Evolutionary conservation across 2,329 filamentous ascomycete genomes (phyloP).

Genomic region (Fusarium albosuccineum): DNA sequence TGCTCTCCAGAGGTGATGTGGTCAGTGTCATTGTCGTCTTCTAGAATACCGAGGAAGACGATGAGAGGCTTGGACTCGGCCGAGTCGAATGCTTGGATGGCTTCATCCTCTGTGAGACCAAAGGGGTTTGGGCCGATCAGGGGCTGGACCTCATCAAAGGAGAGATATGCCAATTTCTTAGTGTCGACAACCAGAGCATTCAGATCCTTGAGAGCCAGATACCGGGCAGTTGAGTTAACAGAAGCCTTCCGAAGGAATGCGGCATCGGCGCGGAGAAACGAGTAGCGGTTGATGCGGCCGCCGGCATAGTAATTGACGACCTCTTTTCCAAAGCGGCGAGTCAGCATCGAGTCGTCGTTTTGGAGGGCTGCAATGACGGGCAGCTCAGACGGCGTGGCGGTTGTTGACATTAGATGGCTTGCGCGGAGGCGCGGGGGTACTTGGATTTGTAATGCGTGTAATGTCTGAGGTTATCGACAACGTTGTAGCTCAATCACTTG

Average conservation of each 20-base stretch:
- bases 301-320: slow-evolving; percentile 88
- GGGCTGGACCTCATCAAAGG: slow-evolving; percentile 75
- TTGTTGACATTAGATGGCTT: slow-evolving; percentile 47
- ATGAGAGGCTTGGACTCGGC: slow-evolving; percentile 75
- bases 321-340: slow-evolving; percentile 82
- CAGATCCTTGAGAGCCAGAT: slow-evolving; percentile 84
- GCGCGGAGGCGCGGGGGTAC: slow-evolving; percentile 10
- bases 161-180: slow-evolving; percentile 75
- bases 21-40: slow-evolving; percentile 64
- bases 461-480: background rate
- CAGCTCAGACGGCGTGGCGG: slow-evolving; percentile 48
- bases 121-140: slow-evolving; percentile 82
- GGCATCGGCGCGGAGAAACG: slow-evolving; percentile 79
- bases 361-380: slow-evolving; percentile 61
- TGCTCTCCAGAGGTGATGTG: slow-evolving; percentile 57
- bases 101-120: slow-evolving; percentile 76
- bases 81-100: slow-evolving; percentile 81
- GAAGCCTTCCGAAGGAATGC: slow-evolving; percentile 78
- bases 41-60: slow-evolving; percentile 88
- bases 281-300: slow-evolving; percentile 81
- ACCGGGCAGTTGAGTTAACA: slow-evolving; percentile 73
- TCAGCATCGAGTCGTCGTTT: slow-evolving; percentile 74
- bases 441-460: slow-evolving; percentile 34
- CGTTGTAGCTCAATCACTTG: background rate
- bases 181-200: slow-evolving; percentile 74